These are phyloP conservation scores for Coemansia brasiliensis DNA, from an alignment of 192 early-diverging fungal genomes.

Conservation along the genomic window DNA sequence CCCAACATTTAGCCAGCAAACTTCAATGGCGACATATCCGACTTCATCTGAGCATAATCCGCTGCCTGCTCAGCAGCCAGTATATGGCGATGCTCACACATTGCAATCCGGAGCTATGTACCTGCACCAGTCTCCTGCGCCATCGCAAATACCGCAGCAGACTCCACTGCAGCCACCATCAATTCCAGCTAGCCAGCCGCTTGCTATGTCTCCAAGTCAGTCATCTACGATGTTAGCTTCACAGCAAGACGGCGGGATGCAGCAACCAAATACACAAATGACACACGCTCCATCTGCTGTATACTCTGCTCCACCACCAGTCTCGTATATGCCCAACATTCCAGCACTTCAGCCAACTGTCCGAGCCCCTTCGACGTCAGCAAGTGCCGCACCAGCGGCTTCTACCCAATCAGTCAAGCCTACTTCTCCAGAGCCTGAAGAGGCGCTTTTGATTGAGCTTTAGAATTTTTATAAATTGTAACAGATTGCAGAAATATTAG, in stretches of 20 bases:
- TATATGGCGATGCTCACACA: constrained; percentile 10
- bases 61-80: constrained; percentile 22
- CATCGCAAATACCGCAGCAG: constrained; percentile 13
- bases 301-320: constrained; percentile 28
- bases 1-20: constrained; percentile 12
- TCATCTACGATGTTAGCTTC: constrained; percentile 5
- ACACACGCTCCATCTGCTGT: constrained; percentile 16
- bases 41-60: constrained; percentile 32
- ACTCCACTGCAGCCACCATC: constrained; percentile 19
- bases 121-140: constrained; percentile 12
- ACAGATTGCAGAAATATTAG: neutral
- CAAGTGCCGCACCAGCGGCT: neutral
- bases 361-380: constrained; percentile 3
- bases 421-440: constrained; percentile 22
- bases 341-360: constrained; percentile 37
- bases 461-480: constrained; percentile 8
- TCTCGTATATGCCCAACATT: constrained; percentile 35
- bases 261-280: constrained; percentile 1
- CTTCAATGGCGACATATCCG: constrained; percentile 10
- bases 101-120: neutral
- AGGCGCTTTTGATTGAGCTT: constrained; percentile 38
- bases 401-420: constrained; percentile 2
- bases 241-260: neutral
- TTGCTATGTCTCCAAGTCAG: neutral
- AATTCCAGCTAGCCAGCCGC: constrained; percentile 16